Evolutionary conservation across 2,329 filamentous ascomycete species (phyloP).

Genomic region (Lachnellula cervina): DNA sequence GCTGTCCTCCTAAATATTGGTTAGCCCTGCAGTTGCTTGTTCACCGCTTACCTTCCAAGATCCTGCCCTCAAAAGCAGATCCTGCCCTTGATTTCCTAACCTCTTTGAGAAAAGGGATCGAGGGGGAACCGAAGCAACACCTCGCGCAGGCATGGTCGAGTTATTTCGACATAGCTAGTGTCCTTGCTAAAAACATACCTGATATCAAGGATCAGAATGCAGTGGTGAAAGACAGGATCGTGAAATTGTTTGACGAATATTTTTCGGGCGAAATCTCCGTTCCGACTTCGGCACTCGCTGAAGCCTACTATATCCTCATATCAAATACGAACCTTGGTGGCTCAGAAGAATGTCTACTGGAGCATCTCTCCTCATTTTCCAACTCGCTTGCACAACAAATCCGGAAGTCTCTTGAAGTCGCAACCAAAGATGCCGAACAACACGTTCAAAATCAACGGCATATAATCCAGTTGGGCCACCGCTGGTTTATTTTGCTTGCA

Average conservation of each 20-base stretch:
- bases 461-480: conserved; percentile 60
- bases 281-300: conserved; percentile 26
- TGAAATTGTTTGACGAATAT: conserved; percentile 52
- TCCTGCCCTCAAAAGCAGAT: conserved; percentile 50
- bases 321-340: conserved; percentile 40
- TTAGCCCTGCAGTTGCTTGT: conserved; percentile 59
- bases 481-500: conserved; percentile 54
- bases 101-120: conserved; percentile 66
- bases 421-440: conserved; percentile 56
- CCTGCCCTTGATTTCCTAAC: conserved; percentile 58
- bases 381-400: conserved; percentile 60
- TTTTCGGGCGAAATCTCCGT: conserved; percentile 28
- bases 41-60: conserved; percentile 45
- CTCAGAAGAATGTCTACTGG: conserved; percentile 25
- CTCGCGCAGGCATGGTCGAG: conserved; percentile 66
- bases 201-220: conserved; percentile 40
- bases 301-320: conserved; percentile 43
- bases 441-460: conserved; percentile 3
- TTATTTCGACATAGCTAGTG: conserved; percentile 62
- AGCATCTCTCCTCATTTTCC: conserved; percentile 58
- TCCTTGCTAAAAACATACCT: conserved; percentile 45
- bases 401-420: conserved; percentile 66
- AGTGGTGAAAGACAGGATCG: conserved; percentile 47
- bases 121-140: conserved; percentile 65
- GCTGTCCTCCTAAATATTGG: conserved; percentile 72